These are phyloP conservation scores for Arabidopsis arenosa DNA, from an alignment of 345 rosid species.

Conservation along the genomic window DNA sequence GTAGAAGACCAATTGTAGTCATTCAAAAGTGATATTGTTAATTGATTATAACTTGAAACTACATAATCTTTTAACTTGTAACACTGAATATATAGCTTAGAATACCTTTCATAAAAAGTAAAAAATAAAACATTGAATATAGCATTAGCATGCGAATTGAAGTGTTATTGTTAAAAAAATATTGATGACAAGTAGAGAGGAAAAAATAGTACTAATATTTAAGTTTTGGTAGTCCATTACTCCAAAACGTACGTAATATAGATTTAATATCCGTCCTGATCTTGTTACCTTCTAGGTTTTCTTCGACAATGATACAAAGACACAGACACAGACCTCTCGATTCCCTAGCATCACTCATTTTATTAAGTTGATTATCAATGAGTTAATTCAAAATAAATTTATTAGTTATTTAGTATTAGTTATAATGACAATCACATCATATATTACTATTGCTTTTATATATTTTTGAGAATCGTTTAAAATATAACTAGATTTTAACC, in stretches of 20 bases:
- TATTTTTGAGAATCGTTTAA: not conserved
- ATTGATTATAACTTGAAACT: not conserved
- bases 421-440: conserved; percentile 15
- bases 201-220: not conserved
- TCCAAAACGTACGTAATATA: not conserved
- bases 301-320: conserved; percentile 23
- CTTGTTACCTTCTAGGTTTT: conserved; percentile 20
- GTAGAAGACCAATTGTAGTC: not conserved
- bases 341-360: conserved; percentile 20
- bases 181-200: not conserved
- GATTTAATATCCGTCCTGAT: not conserved
- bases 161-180: not conserved
- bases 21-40: not conserved
- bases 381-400: not conserved
- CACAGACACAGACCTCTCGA: conserved; percentile 21
- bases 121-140: not conserved
- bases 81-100: too few relatives aligned
- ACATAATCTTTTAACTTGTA: not conserved
- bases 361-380: conserved; percentile 11
- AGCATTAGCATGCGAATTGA: conserved; percentile 11
- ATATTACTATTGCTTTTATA: conserved; percentile 11
- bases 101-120: too few relatives aligned
- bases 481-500: too few relatives aligned
- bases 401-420: not conserved
- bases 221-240: conserved; percentile 1